Conservation (phyloP, 148 eudicot species). For the Amaranthus cruentus region DNA sequence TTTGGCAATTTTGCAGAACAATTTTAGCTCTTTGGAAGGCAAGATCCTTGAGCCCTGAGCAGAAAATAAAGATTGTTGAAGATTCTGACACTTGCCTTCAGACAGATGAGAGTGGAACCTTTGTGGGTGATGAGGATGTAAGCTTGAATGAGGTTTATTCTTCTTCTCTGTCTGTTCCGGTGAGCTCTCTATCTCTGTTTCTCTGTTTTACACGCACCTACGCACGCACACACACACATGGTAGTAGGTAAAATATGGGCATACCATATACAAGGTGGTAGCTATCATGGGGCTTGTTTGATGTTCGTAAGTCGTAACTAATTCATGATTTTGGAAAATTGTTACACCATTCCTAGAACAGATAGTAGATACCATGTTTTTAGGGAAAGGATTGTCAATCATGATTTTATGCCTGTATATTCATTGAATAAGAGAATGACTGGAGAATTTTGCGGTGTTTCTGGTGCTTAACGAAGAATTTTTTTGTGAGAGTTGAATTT, state of each 20-base stretch:
- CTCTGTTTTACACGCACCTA: background rate
- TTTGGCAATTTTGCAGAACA: slow-evolving; percentile 50
- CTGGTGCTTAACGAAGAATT: too few species aligned
- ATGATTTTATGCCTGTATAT: too few species aligned
- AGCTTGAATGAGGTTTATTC: slow-evolving; percentile 65
- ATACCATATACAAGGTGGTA: too few species aligned
- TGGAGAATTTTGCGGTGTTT: background rate
- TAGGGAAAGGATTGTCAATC: too few species aligned
- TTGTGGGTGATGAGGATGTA: slow-evolving; percentile 70
- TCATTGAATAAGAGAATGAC: too few species aligned
- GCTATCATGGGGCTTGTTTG: too few species aligned
- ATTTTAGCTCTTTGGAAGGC: slow-evolving; percentile 94
- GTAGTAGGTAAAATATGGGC: background rate
- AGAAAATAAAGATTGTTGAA: slow-evolving; percentile 76
- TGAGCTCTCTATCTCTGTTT: slow-evolving; percentile 36
- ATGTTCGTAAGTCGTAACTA: too few species aligned
- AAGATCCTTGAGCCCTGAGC: slow-evolving; percentile 85
- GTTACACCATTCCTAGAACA: too few species aligned
- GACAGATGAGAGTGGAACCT: slow-evolving; percentile 72
- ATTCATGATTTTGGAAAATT: too few species aligned
- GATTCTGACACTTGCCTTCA: slow-evolving; percentile 62
- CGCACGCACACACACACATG: background rate
- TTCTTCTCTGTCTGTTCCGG: slow-evolving; percentile 68
- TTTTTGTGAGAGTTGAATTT: too few species aligned
- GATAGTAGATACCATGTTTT: too few species aligned